Evolutionary conservation across 169 alveolate species (phyloP).

Genomic region (Plasmodium ovale): DNA sequence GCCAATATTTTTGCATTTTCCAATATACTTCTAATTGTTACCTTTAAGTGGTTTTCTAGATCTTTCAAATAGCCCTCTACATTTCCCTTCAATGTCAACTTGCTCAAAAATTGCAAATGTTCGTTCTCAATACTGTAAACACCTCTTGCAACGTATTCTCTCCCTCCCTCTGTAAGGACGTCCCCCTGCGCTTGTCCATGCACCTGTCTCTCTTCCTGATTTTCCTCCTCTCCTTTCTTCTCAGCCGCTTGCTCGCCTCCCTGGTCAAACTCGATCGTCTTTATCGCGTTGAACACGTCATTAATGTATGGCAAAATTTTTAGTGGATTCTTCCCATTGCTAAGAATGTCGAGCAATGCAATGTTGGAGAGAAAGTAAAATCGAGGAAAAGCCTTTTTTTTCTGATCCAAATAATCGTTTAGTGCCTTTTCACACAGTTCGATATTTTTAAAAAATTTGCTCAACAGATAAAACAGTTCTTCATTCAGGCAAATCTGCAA

Average conservation of each 20-base stretch:
- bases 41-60: conserved; percentile 64
- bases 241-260: not conserved
- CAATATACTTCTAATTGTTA: conserved; percentile 88
- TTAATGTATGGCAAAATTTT: conserved; percentile 72
- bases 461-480: conserved; percentile 91
- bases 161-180: no score
- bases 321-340: conserved; percentile 95
- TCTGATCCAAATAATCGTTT: conserved; percentile 95
- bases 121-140: conserved; percentile 73
- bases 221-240: not conserved
- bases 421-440: conserved; percentile 96
- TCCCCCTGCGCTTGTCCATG: not conserved
- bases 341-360: conserved; percentile 94
- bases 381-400: conserved; percentile 97
- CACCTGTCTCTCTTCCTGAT: not conserved
- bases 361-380: conserved; percentile 97
- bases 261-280: conserved; percentile 40
- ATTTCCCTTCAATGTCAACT: conserved; percentile 45
- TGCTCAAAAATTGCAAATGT: conserved; percentile 31
- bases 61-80: conserved; percentile 68
- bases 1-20: conserved; percentile 56
- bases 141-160: conserved; percentile 63
- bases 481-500: conserved; percentile 94
- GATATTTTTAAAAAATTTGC: conserved; percentile 90
- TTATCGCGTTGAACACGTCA: conserved; percentile 61